A percentile compares a stretch with the other conserved stretches of the same genome.
phyloP scores from a whole-genome alignment of 2,329 filamentous ascomycete genomes.

The Hymenoscyphus salicellus region DNA sequence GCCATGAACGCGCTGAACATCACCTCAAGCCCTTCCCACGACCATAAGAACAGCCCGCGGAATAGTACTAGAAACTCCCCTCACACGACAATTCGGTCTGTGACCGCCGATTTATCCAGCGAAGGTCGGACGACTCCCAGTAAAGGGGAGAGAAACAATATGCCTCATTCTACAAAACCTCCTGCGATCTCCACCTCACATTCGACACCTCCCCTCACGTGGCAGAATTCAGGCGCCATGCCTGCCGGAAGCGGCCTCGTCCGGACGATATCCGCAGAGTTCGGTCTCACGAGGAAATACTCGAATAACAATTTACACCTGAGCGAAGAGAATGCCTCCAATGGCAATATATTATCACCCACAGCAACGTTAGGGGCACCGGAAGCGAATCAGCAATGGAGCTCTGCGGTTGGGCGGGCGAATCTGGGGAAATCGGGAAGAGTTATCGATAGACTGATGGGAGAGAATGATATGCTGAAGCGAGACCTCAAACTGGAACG shows the following conservation, averaged over 20 bases:
- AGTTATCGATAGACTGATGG: conserved; percentile 77
- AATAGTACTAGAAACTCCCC: conserved; percentile 17
- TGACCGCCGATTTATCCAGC: conserved; percentile 26
- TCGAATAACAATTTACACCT: conserved; percentile 22
- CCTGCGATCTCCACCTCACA: conserved; percentile 18
- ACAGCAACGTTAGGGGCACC: conserved; percentile 3
- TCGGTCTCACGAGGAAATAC: conserved; percentile 29
- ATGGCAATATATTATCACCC: conserved; percentile 1
- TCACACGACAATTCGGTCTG: conserved; percentile 31
- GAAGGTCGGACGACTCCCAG: conserved; percentile 16
- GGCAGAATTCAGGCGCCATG: conserved; percentile 24
- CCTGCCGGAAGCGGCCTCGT: conserved; percentile 22
- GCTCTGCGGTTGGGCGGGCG: conserved; percentile 66
- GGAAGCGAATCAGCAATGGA: conserved; percentile 45
- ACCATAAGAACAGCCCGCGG: conserved; percentile 4
- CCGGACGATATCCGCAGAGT: conserved; percentile 34
- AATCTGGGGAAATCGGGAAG: conserved; percentile 71
- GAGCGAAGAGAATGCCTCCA: conserved; percentile 17
- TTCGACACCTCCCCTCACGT: conserved; percentile 25
- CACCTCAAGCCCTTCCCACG: conserved; percentile 11
- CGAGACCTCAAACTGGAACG: conserved; percentile 68
- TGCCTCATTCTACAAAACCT: conserved; percentile 25
- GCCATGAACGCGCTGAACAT: conserved; percentile 31
- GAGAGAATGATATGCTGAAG: conserved; percentile 75
- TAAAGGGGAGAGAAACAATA: conserved; percentile 20